A percentile compares a stretch with the other conserved stretches of the same genome.
Conservation (phyloP, 768 basidiomycete species). For the Agrocybe pediades region DNA sequence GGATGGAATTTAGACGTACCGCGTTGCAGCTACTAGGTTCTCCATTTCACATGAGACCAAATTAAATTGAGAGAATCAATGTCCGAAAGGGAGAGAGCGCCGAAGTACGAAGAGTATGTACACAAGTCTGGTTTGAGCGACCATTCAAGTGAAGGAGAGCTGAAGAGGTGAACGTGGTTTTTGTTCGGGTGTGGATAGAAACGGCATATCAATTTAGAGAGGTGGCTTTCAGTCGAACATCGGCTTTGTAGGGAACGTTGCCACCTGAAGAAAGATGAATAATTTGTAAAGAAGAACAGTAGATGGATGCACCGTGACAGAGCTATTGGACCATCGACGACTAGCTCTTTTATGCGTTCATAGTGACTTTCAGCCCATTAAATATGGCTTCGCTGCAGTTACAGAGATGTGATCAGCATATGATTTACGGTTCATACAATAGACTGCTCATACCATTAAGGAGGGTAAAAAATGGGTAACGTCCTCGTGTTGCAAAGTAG, state of each 20-base stretch:
- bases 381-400: too few species aligned
- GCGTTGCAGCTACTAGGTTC: too few species aligned
- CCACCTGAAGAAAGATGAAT: constrained; percentile 27
- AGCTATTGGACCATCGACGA: constrained; percentile 37
- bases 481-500: too few species aligned
- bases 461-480: not conserved
- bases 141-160: too few species aligned
- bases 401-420: too few species aligned
- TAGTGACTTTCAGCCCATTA: constrained; percentile 26
- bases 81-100: constrained; percentile 35
- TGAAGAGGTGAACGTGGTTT: constrained; percentile 38
- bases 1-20: too few species aligned
- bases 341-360: constrained; percentile 37
- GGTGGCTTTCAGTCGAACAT: constrained; percentile 34
- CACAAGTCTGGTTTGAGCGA: constrained; percentile 28
- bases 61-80: too few species aligned
- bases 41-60: too few species aligned
- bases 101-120: constrained; percentile 36
- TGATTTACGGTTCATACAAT: too few species aligned
- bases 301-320: constrained; percentile 27
- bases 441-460: not conserved
- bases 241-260: constrained; percentile 34
- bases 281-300: not conserved
- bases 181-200: constrained; percentile 37
- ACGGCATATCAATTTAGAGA: constrained; percentile 30